Base-by-base conservation (phyloP, 2,329 filamentous ascomycete species). In the Lecanoromycetidae sp. region DNA sequence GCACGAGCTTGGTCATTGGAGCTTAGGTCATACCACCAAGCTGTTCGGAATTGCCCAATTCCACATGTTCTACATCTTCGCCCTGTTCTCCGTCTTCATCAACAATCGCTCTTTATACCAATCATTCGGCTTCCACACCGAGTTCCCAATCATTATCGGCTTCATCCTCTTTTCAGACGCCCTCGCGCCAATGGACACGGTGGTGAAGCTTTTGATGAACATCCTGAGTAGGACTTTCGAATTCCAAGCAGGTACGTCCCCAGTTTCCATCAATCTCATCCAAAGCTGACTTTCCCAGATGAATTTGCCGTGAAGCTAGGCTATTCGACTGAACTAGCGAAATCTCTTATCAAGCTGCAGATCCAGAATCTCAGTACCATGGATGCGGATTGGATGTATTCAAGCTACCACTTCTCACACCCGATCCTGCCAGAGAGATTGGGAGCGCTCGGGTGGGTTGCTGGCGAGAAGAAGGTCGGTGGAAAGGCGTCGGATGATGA, bases 341-440 rank as follows among this genome's bases (percentile, higher is more conserved):
- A 79, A 53, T 91, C 87, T 19, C 77, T 98, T 54, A 87, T 98
- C 69, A 95, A 95, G 72, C 83, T 98, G 44, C 93, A 98, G 69
- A 87, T 95, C 60, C 88, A 96, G 71, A 98, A 98, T 63, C 75
- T 98, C 56, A 94, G 87, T 67, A 93, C 86, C 52, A 96, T 98
- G 90, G 91, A 98, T 59, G 91, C 91, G 23, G 93, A 98, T 68
- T 94, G 85, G 84, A 80, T 95, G 76, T 98, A 94, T 66, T 91
- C 91, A 45, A 93, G 83, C 68, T 98, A 96, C 73, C 88, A 98
- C 70, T 95, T 93, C 74, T 95, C 90, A 20, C 91, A 98, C 68
- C 91, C 91, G 1, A 95, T 96, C 56, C 72, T 98, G 56, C 84
- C 88, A 1, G 93, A 98, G 75, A 80, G 91, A 59, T 74, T 98